Base-by-base conservation (phyloP, 495 filamentous ascomycete species). In the Rostrohypoxylon terebratum region DNA sequence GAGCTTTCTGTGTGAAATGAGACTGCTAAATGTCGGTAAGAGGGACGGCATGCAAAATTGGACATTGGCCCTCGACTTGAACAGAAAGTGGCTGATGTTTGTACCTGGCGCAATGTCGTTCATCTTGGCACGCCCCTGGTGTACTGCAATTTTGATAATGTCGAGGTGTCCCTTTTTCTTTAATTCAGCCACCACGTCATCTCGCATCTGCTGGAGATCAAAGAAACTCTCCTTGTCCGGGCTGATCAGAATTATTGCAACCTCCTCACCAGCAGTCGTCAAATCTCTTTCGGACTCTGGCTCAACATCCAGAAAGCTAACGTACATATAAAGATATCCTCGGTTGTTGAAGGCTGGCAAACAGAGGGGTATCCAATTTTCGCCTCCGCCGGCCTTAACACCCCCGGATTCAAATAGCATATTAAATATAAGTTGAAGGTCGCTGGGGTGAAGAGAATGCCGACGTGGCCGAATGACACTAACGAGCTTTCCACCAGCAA, bases 261-360 rank as follows among this genome's bases (percentile, higher is more conserved):
- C 88, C 48, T 94, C 92, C 54, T 93, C 87, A 33, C 85, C 86
- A 33, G 63, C 71, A 18, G 81, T 77, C 8, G 18, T 68, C 16
- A 44, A 7, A 36, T 75, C 68, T 64, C 63, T 72, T 59, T 70
- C 55, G 16, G 67, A 63, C 45, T 47, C 68, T 13, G 45, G 62
- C 21, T 80, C 79, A n/a, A 79, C 78, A 70, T 87, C 85, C 59
- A 98, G 86, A 77, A 98, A 99, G 81, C 92, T 96, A 78, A 98
- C 95, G 77, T 98, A 99, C 93, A 98, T 98, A 83, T 98, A 97
- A 1, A 99, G 86, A 78, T 96, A 98, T n/a, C 96, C 96, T 53
- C 90, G 91, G 75, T 92, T 97, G 82, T 99, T 99, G 83, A 99
- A 99, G 5, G 94, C 94, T 9, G 96, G 96, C 9, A 99, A 87